phyloP scores from a whole-genome alignment of 2,329 filamentous ascomycete genomes.

The Coniochaeta hoffmannii region DNA sequence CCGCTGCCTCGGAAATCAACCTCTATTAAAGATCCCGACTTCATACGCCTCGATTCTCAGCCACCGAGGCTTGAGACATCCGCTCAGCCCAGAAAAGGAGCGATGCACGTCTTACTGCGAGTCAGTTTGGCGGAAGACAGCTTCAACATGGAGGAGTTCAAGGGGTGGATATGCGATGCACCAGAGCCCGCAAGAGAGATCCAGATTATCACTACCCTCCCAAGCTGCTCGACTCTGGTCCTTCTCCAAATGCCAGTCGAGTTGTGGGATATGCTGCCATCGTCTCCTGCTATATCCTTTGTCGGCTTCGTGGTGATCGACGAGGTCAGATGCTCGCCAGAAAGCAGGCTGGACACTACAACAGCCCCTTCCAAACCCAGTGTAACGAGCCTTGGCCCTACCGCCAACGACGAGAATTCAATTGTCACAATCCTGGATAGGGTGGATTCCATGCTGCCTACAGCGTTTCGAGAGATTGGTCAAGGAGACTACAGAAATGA shows the following conservation, averaged over 20 bases:
- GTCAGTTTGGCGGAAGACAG: slow-evolving; percentile 7
- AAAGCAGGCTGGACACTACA: neutral
- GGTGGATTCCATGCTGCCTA: neutral
- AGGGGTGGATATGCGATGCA: slow-evolving; percentile 6
- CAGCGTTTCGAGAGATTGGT: neutral
- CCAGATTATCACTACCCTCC: slow-evolving; percentile 8
- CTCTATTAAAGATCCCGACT: neutral
- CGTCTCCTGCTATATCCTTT: slow-evolving; percentile 19
- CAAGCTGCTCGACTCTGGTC: slow-evolving; percentile 6
- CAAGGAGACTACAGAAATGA: neutral
- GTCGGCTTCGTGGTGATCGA: slow-evolving; percentile 24
- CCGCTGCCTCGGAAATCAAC: slow-evolving; percentile 2
- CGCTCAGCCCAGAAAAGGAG: neutral
- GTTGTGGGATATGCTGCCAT: slow-evolving; percentile 11
- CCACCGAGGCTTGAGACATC: neutral
- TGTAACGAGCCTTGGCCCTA: neutral
- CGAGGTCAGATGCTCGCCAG: neutral
- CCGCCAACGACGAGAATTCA: neutral
- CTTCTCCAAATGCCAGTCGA: slow-evolving; percentile 9
- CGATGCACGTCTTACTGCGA: slow-evolving; percentile 4
- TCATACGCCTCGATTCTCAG: slow-evolving; percentile 4
- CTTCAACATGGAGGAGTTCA: slow-evolving; percentile 8
- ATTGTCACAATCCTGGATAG: neutral
- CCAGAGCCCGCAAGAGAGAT: slow-evolving; percentile 5
- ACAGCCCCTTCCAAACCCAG: neutral